Percentiles rank a stretch among this genome's conserved stretches.
Conservation (phyloP, 1,284 basidiomycete genomes). For the Cutaneotrichosporon sp. region DNA sequence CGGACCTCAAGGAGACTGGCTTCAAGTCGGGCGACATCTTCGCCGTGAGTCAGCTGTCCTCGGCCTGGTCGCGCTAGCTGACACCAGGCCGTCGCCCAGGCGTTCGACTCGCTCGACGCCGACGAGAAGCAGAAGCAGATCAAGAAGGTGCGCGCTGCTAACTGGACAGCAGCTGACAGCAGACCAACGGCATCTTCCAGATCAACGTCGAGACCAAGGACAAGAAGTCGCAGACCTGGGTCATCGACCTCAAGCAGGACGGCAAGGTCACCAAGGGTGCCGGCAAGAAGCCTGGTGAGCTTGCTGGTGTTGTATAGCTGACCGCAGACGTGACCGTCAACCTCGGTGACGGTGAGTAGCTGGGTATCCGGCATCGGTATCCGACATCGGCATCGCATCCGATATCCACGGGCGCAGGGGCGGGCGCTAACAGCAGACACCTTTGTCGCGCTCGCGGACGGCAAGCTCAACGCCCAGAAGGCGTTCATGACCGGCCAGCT, state of each 20-base stretch:
- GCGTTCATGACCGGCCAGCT: constrained; percentile 92
- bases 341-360: constrained; percentile 45
- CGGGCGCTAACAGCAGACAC: constrained; percentile 29
- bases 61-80: not conserved
- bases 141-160: constrained; percentile 67
- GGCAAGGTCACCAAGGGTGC: constrained; percentile 76
- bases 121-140: constrained; percentile 76
- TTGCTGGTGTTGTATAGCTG: not conserved
- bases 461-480: constrained; percentile 73
- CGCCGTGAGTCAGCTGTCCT: constrained; percentile 41
- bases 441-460: constrained; percentile 50
- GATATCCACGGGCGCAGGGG: not conserved
- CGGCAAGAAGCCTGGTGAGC: constrained; percentile 60
- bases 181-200: constrained; percentile 93
- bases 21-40: constrained; percentile 70
- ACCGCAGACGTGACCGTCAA: constrained; percentile 53
- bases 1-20: constrained; percentile 48
- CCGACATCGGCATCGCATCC: not conserved
- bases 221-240: constrained; percentile 75
- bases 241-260: constrained; percentile 91
- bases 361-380: constrained; percentile 4
- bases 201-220: constrained; percentile 76
- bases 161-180: constrained; percentile 11
- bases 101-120: constrained; percentile 67
- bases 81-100: constrained; percentile 59